Percentiles rank a stretch among this genome's conserved stretches.
Evolutionary conservation across 169 alveolate species (phyloP).

Genomic region (Eimeria tenella): DNA sequence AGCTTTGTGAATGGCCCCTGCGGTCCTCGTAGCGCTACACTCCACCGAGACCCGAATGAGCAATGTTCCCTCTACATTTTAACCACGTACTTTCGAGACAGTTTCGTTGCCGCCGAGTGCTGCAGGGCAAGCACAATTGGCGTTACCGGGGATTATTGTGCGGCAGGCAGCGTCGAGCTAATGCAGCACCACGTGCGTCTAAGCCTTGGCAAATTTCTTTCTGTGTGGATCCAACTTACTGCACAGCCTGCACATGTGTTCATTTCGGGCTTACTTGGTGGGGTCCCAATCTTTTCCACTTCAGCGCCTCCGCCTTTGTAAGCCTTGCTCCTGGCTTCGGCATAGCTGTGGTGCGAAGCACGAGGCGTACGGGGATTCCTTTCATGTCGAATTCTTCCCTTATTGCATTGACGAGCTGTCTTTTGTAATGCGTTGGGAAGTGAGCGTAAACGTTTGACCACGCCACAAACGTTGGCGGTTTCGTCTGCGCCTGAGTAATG

Average conservation of each 20-base stretch:
- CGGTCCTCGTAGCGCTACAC: too few relatives aligned
- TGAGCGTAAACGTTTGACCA: slow-evolving; percentile 88
- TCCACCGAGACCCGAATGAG: too few relatives aligned
- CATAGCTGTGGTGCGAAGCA: slow-evolving; percentile 85
- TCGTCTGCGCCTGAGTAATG: slow-evolving; percentile 79
- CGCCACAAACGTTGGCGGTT: slow-evolving; percentile 89
- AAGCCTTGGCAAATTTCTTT: background rate
- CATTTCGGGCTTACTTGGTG: slow-evolving; percentile 76
- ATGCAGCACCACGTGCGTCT: too few relatives aligned
- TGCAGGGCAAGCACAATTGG: background rate
- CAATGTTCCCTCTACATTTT: background rate
- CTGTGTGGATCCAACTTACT: background rate
- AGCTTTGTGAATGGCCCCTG: too few relatives aligned
- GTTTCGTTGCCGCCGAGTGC: slow-evolving; percentile 67
- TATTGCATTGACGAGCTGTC: slow-evolving; percentile 84
- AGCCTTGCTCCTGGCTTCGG: slow-evolving; percentile 81
- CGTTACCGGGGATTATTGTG: too few relatives aligned
- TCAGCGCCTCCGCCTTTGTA: slow-evolving; percentile 78
- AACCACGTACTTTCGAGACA: slow-evolving; percentile 67
- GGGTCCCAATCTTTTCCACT: slow-evolving; percentile 86
- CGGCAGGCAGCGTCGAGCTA: too few relatives aligned
- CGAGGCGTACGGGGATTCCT: slow-evolving; percentile 83
- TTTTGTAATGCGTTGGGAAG: slow-evolving; percentile 86
- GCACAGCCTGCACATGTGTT: background rate
- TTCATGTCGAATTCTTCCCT: slow-evolving; percentile 84